These are phyloP conservation scores for Phyllosticta ampelicida DNA, from an alignment of 2,329 filamentous ascomycete species.

Conservation along the genomic window DNA sequence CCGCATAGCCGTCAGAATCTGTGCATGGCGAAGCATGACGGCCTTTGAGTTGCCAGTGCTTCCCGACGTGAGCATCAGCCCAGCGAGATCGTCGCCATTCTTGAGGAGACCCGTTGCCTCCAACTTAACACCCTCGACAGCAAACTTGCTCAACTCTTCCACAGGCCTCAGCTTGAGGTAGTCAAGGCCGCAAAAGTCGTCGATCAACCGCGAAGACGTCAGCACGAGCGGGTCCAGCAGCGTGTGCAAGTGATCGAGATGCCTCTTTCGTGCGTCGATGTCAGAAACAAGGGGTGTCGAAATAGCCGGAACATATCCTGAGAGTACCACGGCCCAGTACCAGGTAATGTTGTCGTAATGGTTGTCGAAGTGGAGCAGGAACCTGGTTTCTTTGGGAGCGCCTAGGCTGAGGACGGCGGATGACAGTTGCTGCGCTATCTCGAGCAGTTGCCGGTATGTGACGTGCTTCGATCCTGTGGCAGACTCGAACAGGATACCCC, in stretches of 20 bases:
- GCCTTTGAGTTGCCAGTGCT: constrained; percentile 43
- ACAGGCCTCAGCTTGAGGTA: background rate
- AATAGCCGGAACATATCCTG: background rate
- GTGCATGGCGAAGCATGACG: constrained; percentile 33
- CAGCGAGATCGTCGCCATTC: constrained; percentile 10
- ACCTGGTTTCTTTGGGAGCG: background rate
- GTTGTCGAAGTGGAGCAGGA: constrained; percentile 1
- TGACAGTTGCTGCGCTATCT: background rate
- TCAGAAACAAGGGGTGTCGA: background rate
- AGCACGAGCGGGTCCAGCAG: background rate
- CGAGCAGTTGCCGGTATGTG: background rate
- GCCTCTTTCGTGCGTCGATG: background rate
- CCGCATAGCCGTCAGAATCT: constrained; percentile 32
- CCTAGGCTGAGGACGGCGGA: background rate
- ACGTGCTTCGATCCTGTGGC: background rate
- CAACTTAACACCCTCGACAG: background rate
- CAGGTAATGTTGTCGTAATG: background rate
- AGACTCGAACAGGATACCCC: background rate
- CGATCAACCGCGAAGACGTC: background rate
- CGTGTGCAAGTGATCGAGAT: constrained; percentile 1
- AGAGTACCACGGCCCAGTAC: background rate
- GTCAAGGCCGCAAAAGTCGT: background rate
- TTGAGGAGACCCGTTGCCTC: background rate
- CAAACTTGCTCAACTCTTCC: background rate
- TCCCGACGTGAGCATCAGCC: constrained; percentile 42